Evolutionary conservation across 768 basidiomycete genomes (phyloP), one percentile per base, ranked within the genome.

Genomic region (Lactarius sp.): DNA sequence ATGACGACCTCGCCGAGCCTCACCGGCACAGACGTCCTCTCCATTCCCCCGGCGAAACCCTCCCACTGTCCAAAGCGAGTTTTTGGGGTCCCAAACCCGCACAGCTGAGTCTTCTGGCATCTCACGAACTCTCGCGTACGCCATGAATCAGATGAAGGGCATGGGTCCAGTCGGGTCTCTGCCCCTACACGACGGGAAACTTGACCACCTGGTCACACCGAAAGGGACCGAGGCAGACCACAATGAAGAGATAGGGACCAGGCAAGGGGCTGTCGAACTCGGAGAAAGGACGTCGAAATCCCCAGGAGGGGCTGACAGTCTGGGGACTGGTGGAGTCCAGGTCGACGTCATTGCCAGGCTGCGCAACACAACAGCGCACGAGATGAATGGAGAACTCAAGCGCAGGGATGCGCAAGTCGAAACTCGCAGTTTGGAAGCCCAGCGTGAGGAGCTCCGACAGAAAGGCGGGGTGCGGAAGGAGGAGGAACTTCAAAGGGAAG

Each of bases 141-240:
- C 49, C 14, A 83, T n/a, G 73, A 69, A 13, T 69, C 69, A 65
- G 83, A 81, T n/a, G 75, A 71, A 4, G 77, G 4, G 1, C 20
- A 42, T 16, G 5, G 6, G 39, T 9, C 13, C 13, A 13, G 7
- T 47, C 34, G 12, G 14, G 36, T 34, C 56, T 3, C 3, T 12
- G n/a, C 7, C 7, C 46, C n/a, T n/a, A n/a, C 46, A 10, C n/a
- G n/a, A 20, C 6, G n/a, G 46, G n/a, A 20, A 20, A 16, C 16
- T 20, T 46, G n/a, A 46, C 31, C 31, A 9, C 22, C 18, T 14
- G 14, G 22, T 36, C 10, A 37, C 18, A 22, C 8, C 31, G 6
- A 37, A 18, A 12, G 60, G 20, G 18, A 44, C 4, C 2, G 34
- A 44, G 18, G 34, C 14, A 18, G 27, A 36, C 22, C 18, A 16